Base-by-base conservation (phyloP, 2,329 filamentous ascomycete species). In the Colletotrichum eleusines region DNA sequence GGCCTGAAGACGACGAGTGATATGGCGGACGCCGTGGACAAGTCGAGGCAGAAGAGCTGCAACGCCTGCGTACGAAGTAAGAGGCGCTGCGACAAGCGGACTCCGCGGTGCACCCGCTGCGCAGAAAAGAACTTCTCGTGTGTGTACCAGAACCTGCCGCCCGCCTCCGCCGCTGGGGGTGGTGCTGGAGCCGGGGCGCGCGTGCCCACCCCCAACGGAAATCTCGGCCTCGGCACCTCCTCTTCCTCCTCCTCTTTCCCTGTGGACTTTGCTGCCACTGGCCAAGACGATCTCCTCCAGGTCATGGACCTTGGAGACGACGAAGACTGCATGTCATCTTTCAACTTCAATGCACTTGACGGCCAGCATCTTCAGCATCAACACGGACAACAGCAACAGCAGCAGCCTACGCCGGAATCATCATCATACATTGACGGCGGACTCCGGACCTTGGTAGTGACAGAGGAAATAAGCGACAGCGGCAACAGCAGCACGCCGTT, bases 11-110 rank as follows among this genome's bases (percentile, higher is more conserved):
- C 42, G 60, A 38, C 57, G 44, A 44, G 42, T 26, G 57, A 69
- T 12, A 11, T 58, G 54, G 48, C 26, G 31, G 71, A 73, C 63
- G 63, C 59, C 28, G 73, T 74, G 44, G 78, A 80, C 46, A 79
- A 81, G 53, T 89, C 81, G 86, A 78, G 83, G 70, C 84, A 85
- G 74, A 85, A 84, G 80, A 85, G 82, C 78, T 85, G 84, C 79
- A 83, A 85, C 73, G 80, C 83, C 63, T 86, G 84, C 74, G 84
- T 85, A 59, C 80, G 80, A 63, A 81, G 82, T 76, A 86, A 86
- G 76, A 79, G 84, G 60, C 80, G 83, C 70, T 86, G 84, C 76
- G 83, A 86, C 75, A 85, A 85, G 78, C 78, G 76, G 55, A 77
- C 76, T 11, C 84, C 84, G 20, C 76, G 77, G 55, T 85, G 83